phyloP scores from a whole-genome alignment of 371 early-diverging fungal genomes.

The Phascolomyces articulosus region DNA sequence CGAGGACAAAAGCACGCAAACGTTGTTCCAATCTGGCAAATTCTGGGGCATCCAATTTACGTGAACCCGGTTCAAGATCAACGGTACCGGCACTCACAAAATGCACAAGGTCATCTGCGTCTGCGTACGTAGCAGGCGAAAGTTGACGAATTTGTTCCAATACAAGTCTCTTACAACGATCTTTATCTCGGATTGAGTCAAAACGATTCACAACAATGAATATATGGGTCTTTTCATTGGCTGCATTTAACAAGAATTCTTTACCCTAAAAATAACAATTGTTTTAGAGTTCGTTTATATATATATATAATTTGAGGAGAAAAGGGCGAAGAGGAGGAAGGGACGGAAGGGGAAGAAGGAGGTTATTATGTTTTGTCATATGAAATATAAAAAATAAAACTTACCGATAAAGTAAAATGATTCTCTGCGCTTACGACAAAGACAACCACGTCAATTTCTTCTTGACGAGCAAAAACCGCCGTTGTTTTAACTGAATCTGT shows the following conservation, averaged over 20 bases:
- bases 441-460: conserved; percentile 97
- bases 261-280: conserved; percentile 64
- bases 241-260: conserved; percentile 93
- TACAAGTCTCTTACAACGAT: conserved; percentile 88
- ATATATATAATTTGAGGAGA: no score
- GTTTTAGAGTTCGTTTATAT: background rate
- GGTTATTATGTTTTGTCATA: no score
- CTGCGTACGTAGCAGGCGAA: conserved; percentile 89
- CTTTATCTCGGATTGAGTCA: conserved; percentile 92
- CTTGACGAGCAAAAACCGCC: conserved; percentile 93
- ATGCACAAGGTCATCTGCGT: conserved; percentile 92
- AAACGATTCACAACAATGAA: conserved; percentile 97
- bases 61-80: conserved; percentile 34
- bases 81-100: conserved; percentile 85
- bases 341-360: no score
- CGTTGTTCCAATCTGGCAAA: conserved; percentile 85
- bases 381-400: conserved; percentile 19
- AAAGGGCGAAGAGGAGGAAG: no score
- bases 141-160: conserved; percentile 92
- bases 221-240: conserved; percentile 96
- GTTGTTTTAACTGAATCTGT: conserved; percentile 96
- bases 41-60: conserved; percentile 55
- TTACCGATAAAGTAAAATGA: conserved; percentile 94
- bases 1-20: conserved; percentile 90
- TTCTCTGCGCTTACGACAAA: conserved; percentile 99